Evolutionary conservation across 768 basidiomycete genomes (phyloP).

Genomic region (Bullera alba): DNA sequence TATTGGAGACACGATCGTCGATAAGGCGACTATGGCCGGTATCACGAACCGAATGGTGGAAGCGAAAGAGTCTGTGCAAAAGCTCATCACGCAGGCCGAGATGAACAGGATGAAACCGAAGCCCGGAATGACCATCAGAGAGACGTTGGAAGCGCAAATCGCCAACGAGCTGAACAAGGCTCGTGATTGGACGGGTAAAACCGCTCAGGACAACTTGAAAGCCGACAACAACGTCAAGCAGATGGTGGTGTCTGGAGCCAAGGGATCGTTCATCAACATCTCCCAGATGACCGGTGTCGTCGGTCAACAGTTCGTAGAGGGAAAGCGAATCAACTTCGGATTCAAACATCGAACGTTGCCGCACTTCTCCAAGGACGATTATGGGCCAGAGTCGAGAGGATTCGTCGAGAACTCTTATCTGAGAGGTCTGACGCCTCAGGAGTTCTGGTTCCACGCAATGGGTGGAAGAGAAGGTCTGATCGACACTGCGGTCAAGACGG

Average conservation of each 20-base stretch:
- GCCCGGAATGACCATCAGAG: constrained; percentile 98
- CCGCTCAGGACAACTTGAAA: constrained; percentile 94
- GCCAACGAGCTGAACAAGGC: constrained; percentile 87
- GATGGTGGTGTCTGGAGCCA: constrained; percentile 99
- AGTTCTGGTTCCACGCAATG: constrained; percentile 99
- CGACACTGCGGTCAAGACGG: constrained; percentile 99
- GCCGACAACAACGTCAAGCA: constrained; percentile 99
- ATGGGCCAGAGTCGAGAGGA: constrained; percentile 92
- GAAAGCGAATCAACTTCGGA: constrained; percentile 95
- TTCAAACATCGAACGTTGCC: constrained; percentile 94
- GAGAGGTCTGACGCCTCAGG: constrained; percentile 90
- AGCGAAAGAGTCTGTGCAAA: constrained; percentile 70
- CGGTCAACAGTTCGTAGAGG: constrained; percentile 96
- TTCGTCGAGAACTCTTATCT: constrained; percentile 99
- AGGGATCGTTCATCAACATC: constrained; percentile 95
- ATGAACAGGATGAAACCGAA: constrained; percentile 79
- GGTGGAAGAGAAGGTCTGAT: constrained; percentile 98
- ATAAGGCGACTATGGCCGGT: constrained; percentile 73
- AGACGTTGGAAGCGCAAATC: constrained; percentile 91
- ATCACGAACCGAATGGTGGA: constrained; percentile 76
- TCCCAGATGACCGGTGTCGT: constrained; percentile 99
- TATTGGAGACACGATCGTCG: constrained; percentile 97
- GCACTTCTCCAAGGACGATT: constrained; percentile 97
- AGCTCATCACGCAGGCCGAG: constrained; percentile 73
- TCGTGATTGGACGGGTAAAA: constrained; percentile 90